A percentile compares a stretch with the other conserved stretches of the same genome.
Conservation (phyloP, 2,329 filamentous ascomycete genomes). For the Fusarium acutatum region DNA sequence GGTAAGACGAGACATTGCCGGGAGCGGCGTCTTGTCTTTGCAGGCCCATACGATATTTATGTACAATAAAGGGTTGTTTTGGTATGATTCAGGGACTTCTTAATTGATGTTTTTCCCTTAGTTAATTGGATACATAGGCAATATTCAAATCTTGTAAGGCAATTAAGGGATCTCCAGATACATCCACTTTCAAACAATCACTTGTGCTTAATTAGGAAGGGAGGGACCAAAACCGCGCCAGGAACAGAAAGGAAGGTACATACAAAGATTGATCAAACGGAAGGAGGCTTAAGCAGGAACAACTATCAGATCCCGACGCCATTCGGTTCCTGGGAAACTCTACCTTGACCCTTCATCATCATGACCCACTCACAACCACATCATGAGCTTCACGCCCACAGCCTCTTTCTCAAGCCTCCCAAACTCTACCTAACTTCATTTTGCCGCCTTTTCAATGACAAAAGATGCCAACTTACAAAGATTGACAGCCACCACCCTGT, state of each 20-base stretch:
- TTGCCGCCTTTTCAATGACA: not conserved
- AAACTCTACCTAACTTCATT: not conserved
- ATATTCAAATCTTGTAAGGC: not conserved
- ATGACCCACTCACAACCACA: not conserved
- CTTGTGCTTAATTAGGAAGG: not conserved
- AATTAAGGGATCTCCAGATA: not conserved
- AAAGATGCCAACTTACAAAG: not conserved
- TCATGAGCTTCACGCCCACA: not conserved
- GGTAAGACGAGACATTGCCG: slow-evolving; percentile 18
- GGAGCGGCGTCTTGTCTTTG: slow-evolving; percentile 12
- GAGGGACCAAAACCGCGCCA: not conserved
- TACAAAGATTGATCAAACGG: not conserved
- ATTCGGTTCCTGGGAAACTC: not conserved
- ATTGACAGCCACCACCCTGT: not conserved
- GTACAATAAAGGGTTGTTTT: not conserved
- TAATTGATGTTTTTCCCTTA: not conserved
- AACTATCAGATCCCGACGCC: not conserved
- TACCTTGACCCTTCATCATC: not conserved
- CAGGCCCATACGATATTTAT: not conserved
- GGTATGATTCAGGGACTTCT: not conserved
- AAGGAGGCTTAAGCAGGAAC: slow-evolving; percentile 34
- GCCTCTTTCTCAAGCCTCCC: not conserved
- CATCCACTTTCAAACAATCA: not conserved
- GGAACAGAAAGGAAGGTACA: slow-evolving; percentile 6
- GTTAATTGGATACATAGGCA: not conserved